A percentile compares a stretch with the other conserved stretches of the same genome.
These are phyloP conservation scores for Scheffersomyces titani DNA, from an alignment of 1,139 yeast genomes.

Conservation along the genomic window DNA sequence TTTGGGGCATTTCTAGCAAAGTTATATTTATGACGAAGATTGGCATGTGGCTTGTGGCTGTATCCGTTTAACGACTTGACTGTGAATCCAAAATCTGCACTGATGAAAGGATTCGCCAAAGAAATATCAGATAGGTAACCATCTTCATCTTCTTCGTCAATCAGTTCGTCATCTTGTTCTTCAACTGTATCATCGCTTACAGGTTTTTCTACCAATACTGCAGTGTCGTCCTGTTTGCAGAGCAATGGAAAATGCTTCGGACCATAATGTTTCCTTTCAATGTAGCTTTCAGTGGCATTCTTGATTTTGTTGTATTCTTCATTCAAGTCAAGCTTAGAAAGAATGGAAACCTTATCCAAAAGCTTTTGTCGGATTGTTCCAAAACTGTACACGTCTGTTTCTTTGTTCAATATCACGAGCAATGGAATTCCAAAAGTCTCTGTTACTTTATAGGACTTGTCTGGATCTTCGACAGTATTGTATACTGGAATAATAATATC, in stretches of 20 bases:
- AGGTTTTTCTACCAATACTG: neutral
- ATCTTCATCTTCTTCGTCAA: slow-evolving; percentile 17
- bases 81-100: slow-evolving; percentile 53
- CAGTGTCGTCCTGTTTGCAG: neutral
- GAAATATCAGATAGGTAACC: slow-evolving; percentile 52
- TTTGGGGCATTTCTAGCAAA: slow-evolving; percentile 6
- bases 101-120: slow-evolving; percentile 51
- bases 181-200: neutral
- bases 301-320: slow-evolving; percentile 24
- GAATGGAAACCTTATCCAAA: slow-evolving; percentile 33
- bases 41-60: slow-evolving; percentile 13
- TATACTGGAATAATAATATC: slow-evolving; percentile 71
- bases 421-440: slow-evolving; percentile 72
- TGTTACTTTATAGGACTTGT: slow-evolving; percentile 35
- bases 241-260: slow-evolving; percentile 39
- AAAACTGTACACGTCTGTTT: slow-evolving; percentile 46
- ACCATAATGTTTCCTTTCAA: slow-evolving; percentile 21
- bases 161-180: slow-evolving; percentile 6
- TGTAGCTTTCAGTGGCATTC: slow-evolving; percentile 8
- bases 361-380: slow-evolving; percentile 59
- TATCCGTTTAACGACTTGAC: slow-evolving; percentile 28
- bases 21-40: slow-evolving; percentile 11
- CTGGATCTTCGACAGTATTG: slow-evolving; percentile 51
- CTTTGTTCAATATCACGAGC: slow-evolving; percentile 58
- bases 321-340: slow-evolving; percentile 26